Base-by-base conservation (phyloP, 2,329 filamentous ascomycete species). In the Cladophialophora yegresii region DNA sequence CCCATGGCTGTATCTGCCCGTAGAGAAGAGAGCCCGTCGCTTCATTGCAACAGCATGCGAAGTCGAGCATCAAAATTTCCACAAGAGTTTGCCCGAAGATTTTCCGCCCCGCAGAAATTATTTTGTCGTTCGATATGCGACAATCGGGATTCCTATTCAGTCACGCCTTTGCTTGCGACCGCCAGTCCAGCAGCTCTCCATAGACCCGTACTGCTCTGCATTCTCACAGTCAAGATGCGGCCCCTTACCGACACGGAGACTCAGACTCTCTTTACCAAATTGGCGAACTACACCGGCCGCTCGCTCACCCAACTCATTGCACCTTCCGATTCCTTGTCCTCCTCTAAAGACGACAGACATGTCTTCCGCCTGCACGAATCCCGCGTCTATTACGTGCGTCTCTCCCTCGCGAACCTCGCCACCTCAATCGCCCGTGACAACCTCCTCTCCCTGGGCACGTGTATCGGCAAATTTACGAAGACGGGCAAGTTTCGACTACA, bases 401-500 rank as follows among this genome's bases (percentile, higher is more conserved):
- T 96, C 68, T 92, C 90, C 1, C 85, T 98, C 65, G 93, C 93
- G 66, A 98, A 98, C 77, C 82, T 98, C 45, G 93, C 95, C 33
- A 96, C 91, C 4, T 92, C 89, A 23, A 87, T 98, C 69, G 85
- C 90, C 43, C 88, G 92, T 71, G 89, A 91, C 71, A 89, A 89
- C 75, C 85, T 98, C 1, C 85, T 97, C 58, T 93, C 89, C 0
- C 81, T 96, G n/a, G 93, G 93, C 28, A 93, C 89, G 26, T 97
- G 93, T 75, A 80, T 98, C 12, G 92, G 92, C 73, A 96, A 97
- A 77, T 96, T 97, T 81, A 97, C 93, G 67, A 98, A 97, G 83
- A 91, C 92, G 4, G 92, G 92, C 68, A 97, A 98, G 78, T 98
- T 99, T 81, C 84, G 93, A 59, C 83, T 99, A 61, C 93, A 97